Conservation (phyloP, 441 rosid species). For the Erysimum cheiri region DNA sequence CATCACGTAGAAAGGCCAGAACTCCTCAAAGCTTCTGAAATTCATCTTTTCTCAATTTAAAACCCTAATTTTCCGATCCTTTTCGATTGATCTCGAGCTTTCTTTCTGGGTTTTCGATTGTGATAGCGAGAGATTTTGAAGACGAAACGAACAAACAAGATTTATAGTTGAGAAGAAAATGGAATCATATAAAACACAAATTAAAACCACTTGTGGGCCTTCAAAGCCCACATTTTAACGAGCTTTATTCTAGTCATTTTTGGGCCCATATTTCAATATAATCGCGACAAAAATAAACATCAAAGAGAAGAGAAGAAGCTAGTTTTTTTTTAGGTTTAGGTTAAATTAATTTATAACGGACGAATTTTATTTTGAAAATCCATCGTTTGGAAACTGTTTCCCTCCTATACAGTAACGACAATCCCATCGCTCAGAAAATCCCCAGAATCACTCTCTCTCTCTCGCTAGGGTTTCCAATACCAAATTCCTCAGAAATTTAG, state of each 20-base stretch:
- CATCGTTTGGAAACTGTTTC: slow-evolving; percentile 24
- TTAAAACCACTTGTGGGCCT: background rate
- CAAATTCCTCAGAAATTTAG: slow-evolving; percentile 13
- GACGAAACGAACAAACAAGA: slow-evolving; percentile 11
- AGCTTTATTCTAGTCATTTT: background rate
- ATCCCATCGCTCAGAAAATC: slow-evolving; percentile 11
- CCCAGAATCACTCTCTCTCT: slow-evolving; percentile 25
- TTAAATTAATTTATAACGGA: slow-evolving; percentile 25
- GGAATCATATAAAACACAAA: background rate
- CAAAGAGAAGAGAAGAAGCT: no score
- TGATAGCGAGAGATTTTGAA: slow-evolving; percentile 19
- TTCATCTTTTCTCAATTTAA: slow-evolving; percentile 55
- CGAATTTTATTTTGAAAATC: slow-evolving; percentile 9
- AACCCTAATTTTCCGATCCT: background rate
- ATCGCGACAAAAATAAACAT: background rate
- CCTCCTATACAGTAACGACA: slow-evolving; percentile 41
- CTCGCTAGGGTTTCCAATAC: slow-evolving; percentile 35
- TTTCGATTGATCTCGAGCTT: slow-evolving; percentile 16
- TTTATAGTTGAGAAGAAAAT: slow-evolving; percentile 4
- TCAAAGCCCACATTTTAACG: background rate
- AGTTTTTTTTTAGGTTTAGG: background rate
- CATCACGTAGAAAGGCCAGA: slow-evolving; percentile 87
- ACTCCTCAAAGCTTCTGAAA: slow-evolving; percentile 93
- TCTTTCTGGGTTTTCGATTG: background rate
- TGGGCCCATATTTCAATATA: background rate